Conservation (phyloP, 495 filamentous ascomycete species). For the Penicillium mononematosum region DNA sequence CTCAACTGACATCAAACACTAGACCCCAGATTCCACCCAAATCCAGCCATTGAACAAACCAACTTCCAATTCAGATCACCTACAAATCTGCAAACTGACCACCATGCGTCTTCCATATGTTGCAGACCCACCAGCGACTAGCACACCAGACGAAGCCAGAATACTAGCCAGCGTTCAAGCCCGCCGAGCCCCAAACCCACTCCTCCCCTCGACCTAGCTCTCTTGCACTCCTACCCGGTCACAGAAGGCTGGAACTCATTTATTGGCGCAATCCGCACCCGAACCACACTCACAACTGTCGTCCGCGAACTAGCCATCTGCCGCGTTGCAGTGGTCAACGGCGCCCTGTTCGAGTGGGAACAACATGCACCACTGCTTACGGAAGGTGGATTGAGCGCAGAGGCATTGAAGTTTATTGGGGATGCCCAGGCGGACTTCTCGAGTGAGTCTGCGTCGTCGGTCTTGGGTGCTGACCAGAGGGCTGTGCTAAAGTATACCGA, state of each 20-base stretch:
- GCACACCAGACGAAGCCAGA: slow-evolving; percentile 44
- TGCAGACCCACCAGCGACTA: slow-evolving; percentile 53
- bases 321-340: slow-evolving; percentile 70
- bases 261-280: slow-evolving; percentile 69
- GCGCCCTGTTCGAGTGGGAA: slow-evolving; percentile 76
- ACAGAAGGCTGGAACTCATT: slow-evolving; percentile 82
- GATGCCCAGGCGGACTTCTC: slow-evolving; percentile 29
- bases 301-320: slow-evolving; percentile 72
- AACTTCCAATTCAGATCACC: background rate
- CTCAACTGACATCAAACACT: background rate
- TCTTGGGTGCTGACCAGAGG: slow-evolving; percentile 58
- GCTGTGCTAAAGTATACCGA: slow-evolving; percentile 69
- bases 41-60: background rate
- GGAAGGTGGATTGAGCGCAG: slow-evolving; percentile 47
- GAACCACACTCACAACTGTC: slow-evolving; percentile 56
- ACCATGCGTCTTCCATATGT: slow-evolving; percentile 74
- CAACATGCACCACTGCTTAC: slow-evolving; percentile 67
- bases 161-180: slow-evolving; percentile 62
- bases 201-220: slow-evolving; percentile 69
- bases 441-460: slow-evolving; percentile 16
- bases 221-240: slow-evolving; percentile 70
- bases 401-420: slow-evolving; percentile 46
- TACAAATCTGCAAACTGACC: background rate
- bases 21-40: background rate
- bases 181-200: slow-evolving; percentile 60